Evolutionary conservation across 345 rosid genomes (phyloP).

Genomic region (Pugionium dolabratum): DNA sequence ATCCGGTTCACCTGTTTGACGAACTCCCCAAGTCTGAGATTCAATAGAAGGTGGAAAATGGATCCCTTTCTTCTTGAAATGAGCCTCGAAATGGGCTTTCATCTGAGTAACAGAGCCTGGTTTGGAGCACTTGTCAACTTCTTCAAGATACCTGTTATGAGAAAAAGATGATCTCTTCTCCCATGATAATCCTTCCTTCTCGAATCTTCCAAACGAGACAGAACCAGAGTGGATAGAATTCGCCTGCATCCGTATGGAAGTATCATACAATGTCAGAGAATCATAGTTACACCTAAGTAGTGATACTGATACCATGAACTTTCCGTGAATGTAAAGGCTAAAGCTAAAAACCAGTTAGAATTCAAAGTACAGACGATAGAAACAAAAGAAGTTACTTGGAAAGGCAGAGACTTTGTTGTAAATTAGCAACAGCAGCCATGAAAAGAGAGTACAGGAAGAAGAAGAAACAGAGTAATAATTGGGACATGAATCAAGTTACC

Average conservation of each 20-base stretch:
- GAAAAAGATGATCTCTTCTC: slow-evolving; percentile 85
- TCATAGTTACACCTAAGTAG: neutral
- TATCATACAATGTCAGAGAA: no score
- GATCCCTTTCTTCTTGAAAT: slow-evolving; percentile 76
- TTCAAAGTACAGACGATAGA: neutral
- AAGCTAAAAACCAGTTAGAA: slow-evolving; percentile 2
- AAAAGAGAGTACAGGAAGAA: neutral
- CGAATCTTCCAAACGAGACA: slow-evolving; percentile 90
- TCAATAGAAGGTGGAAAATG: slow-evolving; percentile 51
- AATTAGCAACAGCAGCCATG: slow-evolving; percentile 22
- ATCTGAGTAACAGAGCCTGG: slow-evolving; percentile 80
- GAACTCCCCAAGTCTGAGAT: slow-evolving; percentile 43
- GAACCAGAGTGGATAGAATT: slow-evolving; percentile 80
- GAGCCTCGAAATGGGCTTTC: slow-evolving; percentile 89
- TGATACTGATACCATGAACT: neutral
- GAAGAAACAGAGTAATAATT: slow-evolving; percentile 10
- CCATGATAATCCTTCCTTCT: slow-evolving; percentile 74
- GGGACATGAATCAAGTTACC: slow-evolving; percentile 39
- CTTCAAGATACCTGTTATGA: slow-evolving; percentile 90
- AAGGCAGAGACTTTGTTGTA: neutral
- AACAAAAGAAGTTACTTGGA: neutral
- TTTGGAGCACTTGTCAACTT: slow-evolving; percentile 83
- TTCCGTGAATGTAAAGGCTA: neutral
- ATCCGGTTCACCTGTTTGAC: slow-evolving; percentile 31
- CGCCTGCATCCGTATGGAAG: slow-evolving; percentile 41